Evolutionary conservation across 2,329 filamentous ascomycete genomes (phyloP), one percentile per base, ranked within the genome.

Genomic region (Aspergillus sojae): DNA sequence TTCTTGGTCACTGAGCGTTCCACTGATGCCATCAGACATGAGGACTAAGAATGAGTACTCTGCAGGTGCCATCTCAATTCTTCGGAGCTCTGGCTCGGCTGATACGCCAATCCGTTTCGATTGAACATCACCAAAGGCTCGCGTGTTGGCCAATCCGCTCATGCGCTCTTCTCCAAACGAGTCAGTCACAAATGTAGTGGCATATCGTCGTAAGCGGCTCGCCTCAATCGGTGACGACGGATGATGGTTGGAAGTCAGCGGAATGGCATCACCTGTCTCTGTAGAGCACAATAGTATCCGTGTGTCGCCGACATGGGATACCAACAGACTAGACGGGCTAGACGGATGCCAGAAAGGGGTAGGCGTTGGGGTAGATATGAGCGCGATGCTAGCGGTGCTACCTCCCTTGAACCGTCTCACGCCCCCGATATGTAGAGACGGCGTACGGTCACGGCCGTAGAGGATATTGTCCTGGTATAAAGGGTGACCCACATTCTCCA

Each of bases 81-180:
- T 88, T 1, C 87, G 88, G 65, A 97, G 88, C 74, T 98, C 94
- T 0, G 95, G 95, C 78, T 99, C 95, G 1, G 95, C 95, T 4
- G 91, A 94, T 14, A 99, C 94, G 32, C 95, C 95, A 58, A 98
- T 90, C 59, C 94, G 91, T 80, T 99, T 99, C 62, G 89, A 92
- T 39, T 86, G 86, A 80, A 97, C 93, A 80, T 99, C 95, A 30
- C 95, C 95, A 75, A 99, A 98, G 4, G 95, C 86, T 34, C 95
- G 91, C 36, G 92, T 96, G 80, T 99, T 99, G 70, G 95, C 95
- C 0, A 99, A 85, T 0, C 95, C 94, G 16, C 89, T 89, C 78
- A 99, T 95, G 70, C 95, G 93, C 79, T 98, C 94, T 80, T 99
- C 95, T 74, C 95, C 95, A 77, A 99, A 99, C 39, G 92, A 96